These are phyloP conservation scores for Fraxinus baroniana DNA, from an alignment of 305 asterid genomes.

Conservation along the genomic window DNA sequence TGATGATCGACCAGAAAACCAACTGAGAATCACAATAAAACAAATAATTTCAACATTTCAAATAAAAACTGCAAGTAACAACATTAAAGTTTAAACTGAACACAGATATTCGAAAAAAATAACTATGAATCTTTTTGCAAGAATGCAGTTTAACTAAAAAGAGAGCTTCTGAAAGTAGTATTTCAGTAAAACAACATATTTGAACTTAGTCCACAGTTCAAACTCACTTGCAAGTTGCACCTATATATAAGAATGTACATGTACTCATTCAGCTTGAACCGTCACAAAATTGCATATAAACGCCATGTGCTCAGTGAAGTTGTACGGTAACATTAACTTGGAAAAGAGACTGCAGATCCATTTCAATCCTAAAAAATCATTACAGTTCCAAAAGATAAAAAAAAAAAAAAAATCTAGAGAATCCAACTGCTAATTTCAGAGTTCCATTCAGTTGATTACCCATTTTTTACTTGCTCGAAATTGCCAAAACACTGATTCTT, in stretches of 20 bases:
- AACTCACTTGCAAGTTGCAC: not conserved
- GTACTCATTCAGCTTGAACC: not conserved
- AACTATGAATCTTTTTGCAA: not conserved
- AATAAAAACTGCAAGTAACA: not conserved
- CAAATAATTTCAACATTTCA: not conserved
- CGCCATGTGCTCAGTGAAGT: not conserved
- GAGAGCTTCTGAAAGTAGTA: not conserved
- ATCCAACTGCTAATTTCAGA: not conserved
- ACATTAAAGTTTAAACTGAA: not conserved
- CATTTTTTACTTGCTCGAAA: not conserved
- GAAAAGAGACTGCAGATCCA: not conserved
- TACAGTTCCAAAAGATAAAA: not conserved
- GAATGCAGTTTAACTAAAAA: not conserved
- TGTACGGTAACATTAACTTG: not conserved
- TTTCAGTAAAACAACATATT: not conserved
- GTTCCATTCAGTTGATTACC: not conserved
- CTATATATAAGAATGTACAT: not conserved
- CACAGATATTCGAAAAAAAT: not conserved
- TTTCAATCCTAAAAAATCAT: not conserved
- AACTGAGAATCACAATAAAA: not conserved
- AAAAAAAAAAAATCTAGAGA: not conserved
- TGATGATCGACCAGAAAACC: not conserved
- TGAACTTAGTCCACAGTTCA: not conserved
- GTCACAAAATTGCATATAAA: not conserved
- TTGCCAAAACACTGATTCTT: not conserved